Conservation (phyloP, 169 alveolate genomes). For the Eimeria tenella region DNA sequence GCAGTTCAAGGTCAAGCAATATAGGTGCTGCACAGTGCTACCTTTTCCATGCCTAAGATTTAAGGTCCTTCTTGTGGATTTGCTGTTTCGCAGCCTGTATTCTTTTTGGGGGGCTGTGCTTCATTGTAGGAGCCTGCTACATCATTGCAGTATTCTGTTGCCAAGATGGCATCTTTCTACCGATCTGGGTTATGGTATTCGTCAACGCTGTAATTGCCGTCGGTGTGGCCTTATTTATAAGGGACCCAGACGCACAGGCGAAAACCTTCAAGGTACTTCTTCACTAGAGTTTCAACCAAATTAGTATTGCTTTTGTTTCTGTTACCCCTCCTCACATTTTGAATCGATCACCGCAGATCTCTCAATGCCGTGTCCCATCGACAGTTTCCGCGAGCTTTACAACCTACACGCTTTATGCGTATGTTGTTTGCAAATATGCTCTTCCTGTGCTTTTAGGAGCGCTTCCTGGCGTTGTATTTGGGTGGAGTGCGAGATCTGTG, state of each 20-base stretch:
- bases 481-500: slow-evolving; percentile 57
- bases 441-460: slow-evolving; percentile 36
- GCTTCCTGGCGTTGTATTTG: slow-evolving; percentile 62
- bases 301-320: too few species aligned
- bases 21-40: not conserved
- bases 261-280: slow-evolving; percentile 34
- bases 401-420: too few species aligned
- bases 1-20: not conserved
- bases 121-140: slow-evolving; percentile 52
- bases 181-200: slow-evolving; percentile 56
- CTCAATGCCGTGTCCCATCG: too few species aligned
- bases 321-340: too few species aligned
- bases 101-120: slow-evolving; percentile 46
- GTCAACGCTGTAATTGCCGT: slow-evolving; percentile 42
- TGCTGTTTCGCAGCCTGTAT: slow-evolving; percentile 37
- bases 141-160: slow-evolving; percentile 55
- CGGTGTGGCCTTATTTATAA: slow-evolving; percentile 48
- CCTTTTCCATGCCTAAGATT: not conserved
- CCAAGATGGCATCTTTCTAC: slow-evolving; percentile 26
- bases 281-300: not conserved
- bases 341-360: too few species aligned
- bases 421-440: too few species aligned
- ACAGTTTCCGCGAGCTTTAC: too few species aligned
- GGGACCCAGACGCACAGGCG: slow-evolving; percentile 64
- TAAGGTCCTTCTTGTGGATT: not conserved